These are phyloP conservation scores for Collybiopsis confluens DNA, from an alignment of 768 basidiomycete species.

Conservation along the genomic window DNA sequence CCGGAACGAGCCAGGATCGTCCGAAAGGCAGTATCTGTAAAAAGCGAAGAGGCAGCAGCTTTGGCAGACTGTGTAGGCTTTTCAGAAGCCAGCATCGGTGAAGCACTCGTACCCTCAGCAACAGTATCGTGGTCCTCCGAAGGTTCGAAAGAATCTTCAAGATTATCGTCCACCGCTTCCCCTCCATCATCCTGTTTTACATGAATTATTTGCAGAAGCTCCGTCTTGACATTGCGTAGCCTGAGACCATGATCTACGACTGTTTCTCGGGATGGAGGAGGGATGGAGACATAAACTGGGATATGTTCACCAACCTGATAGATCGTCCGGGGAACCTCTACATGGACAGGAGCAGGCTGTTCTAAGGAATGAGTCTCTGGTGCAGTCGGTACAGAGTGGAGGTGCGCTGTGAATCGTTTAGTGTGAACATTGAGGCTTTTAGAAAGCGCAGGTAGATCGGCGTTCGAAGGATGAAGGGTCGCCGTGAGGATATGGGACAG, in stretches of 20 bases:
- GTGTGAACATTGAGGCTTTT: constrained; percentile 68
- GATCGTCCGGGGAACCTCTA: constrained; percentile 67
- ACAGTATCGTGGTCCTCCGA: constrained; percentile 13
- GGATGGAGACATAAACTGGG: constrained; percentile 76
- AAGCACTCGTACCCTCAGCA: constrained; percentile 22
- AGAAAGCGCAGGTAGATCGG: constrained; percentile 33
- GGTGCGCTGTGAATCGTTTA: constrained; percentile 67
- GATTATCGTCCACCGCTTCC: constrained; percentile 34
- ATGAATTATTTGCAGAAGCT: constrained; percentile 66
- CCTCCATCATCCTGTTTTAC: constrained; percentile 31
- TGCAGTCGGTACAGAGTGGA: constrained; percentile 46
- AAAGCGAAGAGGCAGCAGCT: constrained; percentile 32
- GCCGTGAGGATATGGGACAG: constrained; percentile 70
- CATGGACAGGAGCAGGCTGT: constrained; percentile 63
- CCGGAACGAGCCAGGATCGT: constrained; percentile 79
- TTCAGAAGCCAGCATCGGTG: constrained; percentile 22
- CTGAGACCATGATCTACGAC: constrained; percentile 68
- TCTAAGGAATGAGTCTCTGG: constrained; percentile 57
- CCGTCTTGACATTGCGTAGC: constrained; percentile 75
- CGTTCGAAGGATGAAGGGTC: constrained; percentile 50
- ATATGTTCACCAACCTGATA: constrained; percentile 73
- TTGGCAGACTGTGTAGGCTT: constrained; percentile 34
- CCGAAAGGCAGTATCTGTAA: constrained; percentile 39
- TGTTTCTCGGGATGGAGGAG: constrained; percentile 64
- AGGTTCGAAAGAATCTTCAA: constrained; percentile 23